A percentile compares a stretch with the other conserved stretches of the same genome.
phyloP scores from a whole-genome alignment of 371 early-diverging fungal genomes.

The Fennellomyces sp. region DNA sequence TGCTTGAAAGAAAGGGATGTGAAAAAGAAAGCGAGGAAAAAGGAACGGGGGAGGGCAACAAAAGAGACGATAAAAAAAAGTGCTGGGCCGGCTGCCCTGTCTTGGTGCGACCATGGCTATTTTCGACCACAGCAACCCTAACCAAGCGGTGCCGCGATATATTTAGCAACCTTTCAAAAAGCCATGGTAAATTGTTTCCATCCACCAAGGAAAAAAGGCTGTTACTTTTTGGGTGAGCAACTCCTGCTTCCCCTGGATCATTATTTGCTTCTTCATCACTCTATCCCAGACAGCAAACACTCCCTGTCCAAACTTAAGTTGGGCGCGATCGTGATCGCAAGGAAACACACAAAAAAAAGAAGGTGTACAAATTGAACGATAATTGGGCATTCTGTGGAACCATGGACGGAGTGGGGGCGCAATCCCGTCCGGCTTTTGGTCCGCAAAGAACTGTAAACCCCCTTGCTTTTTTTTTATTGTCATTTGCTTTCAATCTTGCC shows the following conservation, averaged over 20 bases:
- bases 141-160: not conserved
- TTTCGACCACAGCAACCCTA: conserved; percentile 3
- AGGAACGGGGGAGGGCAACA: not conserved
- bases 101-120: conserved; percentile 3
- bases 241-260: not conserved
- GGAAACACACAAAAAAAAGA: not conserved
- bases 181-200: not conserved
- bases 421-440: conserved; percentile 3
- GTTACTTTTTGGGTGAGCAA: not conserved
- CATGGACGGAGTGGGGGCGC: not conserved
- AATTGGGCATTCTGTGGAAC: conserved; percentile 3
- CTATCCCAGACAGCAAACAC: not conserved
- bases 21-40: not conserved
- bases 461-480: too few species aligned
- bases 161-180: not conserved
- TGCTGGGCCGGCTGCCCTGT: conserved; percentile 1
- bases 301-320: not conserved
- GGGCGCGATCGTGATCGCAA: not conserved
- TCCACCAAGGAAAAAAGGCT: not conserved
- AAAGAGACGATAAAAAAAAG: not conserved
- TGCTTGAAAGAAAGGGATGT: not conserved
- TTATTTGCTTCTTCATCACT: too few species aligned
- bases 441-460: too few species aligned
- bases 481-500: too few species aligned
- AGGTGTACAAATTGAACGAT: conserved; percentile 1